phyloP scores from a whole-genome alignment of 139 green algal genomes.

The Pleodorina starrii region DNA sequence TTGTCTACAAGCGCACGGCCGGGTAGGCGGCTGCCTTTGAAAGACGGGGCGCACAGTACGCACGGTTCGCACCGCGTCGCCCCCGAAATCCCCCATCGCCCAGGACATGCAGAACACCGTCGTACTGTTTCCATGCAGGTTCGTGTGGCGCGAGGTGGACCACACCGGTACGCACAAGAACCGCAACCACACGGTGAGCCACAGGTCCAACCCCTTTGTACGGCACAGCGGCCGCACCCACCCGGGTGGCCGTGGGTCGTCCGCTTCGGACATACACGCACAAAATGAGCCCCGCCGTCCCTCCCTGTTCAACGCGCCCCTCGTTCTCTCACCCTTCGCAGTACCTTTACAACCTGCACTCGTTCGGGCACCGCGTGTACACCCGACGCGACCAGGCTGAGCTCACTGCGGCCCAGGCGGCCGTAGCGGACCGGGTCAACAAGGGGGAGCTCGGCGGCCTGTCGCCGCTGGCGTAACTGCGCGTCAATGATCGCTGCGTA shows the following conservation, averaged over 20 bases:
- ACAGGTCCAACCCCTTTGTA: too few species aligned
- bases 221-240: too few species aligned
- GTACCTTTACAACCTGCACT: slow-evolving; percentile 70
- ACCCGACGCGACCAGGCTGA: slow-evolving; percentile 52
- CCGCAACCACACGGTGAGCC: slow-evolving; percentile 45
- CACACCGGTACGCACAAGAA: slow-evolving; percentile 38
- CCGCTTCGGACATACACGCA: too few species aligned
- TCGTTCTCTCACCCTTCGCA: slow-evolving; percentile 11
- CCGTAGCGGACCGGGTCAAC: slow-evolving; percentile 27
- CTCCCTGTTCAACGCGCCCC: too few species aligned
- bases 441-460: slow-evolving; percentile 57
- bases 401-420: slow-evolving; percentile 36
- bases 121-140: too few species aligned
- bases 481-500: too few species aligned
- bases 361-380: slow-evolving; percentile 61
- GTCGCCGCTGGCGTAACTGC: slow-evolving; percentile 28
- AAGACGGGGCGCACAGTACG: too few species aligned
- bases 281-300: too few species aligned
- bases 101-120: too few species aligned
- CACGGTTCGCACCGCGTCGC: too few species aligned
- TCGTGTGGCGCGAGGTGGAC: slow-evolving; percentile 43
- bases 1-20: slow-evolving; percentile 62
- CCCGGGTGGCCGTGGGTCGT: too few species aligned
- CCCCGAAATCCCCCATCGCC: too few species aligned
- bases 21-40: slow-evolving; percentile 20